These are phyloP conservation scores for Tolypocladium inflatum DNA, from an alignment of 2,329 filamentous ascomycete species.

Conservation along the genomic window DNA sequence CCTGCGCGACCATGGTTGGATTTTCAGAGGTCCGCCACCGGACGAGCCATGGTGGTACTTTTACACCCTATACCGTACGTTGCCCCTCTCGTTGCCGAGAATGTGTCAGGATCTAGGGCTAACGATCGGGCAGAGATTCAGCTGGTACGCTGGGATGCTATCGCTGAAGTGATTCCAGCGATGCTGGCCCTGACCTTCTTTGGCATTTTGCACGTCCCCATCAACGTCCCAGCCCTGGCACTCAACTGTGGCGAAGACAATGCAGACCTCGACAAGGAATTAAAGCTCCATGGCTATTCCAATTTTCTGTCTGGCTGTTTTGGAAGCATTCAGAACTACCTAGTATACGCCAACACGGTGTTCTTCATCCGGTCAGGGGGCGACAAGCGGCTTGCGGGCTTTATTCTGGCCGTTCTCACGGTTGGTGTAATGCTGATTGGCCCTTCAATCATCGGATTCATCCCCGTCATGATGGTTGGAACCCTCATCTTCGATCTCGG, in stretches of 20 bases:
- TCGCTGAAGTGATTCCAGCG: conserved; percentile 77
- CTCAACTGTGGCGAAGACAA: conserved; percentile 89
- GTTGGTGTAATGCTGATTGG: conserved; percentile 76
- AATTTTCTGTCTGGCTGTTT: conserved; percentile 80
- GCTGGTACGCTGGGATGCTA: conserved; percentile 72
- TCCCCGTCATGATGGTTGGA: conserved; percentile 94
- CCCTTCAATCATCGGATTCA: conserved; percentile 81
- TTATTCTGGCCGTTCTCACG: conserved; percentile 74
- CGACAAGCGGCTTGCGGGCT: conserved; percentile 73
- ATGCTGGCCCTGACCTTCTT: conserved; percentile 98
- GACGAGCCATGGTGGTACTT: conserved; percentile 96
- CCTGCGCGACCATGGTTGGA: conserved; percentile 72
- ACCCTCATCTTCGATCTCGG: conserved; percentile 91
- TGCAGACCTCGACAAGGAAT: conserved; percentile 79
- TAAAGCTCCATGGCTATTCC: conserved; percentile 86
- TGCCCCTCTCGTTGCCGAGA: neutral
- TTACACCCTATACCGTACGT: conserved; percentile 85
- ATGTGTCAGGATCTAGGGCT: neutral
- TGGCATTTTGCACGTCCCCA: conserved; percentile 91
- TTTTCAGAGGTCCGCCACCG: conserved; percentile 77
- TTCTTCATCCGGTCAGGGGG: conserved; percentile 92
- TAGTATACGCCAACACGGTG: conserved; percentile 96
- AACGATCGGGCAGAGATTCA: conserved; percentile 54
- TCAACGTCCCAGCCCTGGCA: conserved; percentile 91
- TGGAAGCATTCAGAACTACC: conserved; percentile 91